phyloP scores from a whole-genome alignment of 768 basidiomycete species.

The Cystobasidiopsis lactophilus region DNA sequence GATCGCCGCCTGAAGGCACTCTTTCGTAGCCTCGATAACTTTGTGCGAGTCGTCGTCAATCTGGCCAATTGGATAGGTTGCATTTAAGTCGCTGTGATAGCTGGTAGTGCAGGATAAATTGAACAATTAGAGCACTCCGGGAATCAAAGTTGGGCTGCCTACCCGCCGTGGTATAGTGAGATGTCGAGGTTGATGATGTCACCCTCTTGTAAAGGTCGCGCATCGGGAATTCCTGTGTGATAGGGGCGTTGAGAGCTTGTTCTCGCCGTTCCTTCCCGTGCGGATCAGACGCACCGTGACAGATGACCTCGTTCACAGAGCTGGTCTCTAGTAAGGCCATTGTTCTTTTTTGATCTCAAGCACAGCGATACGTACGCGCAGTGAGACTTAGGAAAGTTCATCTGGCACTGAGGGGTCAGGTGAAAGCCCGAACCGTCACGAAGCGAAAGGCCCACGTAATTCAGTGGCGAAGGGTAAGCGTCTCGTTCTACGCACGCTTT shows the following conservation, averaged over 20 bases:
- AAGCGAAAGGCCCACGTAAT: slow-evolving; percentile 35
- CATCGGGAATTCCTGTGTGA: slow-evolving; percentile 17
- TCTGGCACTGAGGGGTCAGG: slow-evolving; percentile 12
- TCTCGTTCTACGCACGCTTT: slow-evolving; percentile 71
- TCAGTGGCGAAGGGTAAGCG: slow-evolving; percentile 81
- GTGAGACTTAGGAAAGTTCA: slow-evolving; percentile 76
- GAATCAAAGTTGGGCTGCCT: neutral
- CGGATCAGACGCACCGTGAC: slow-evolving; percentile 87
- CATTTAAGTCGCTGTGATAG: slow-evolving; percentile 52
- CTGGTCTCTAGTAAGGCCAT: slow-evolving; percentile 26
- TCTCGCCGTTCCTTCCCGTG: neutral
- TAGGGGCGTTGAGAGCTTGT: neutral
- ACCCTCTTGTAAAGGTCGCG: slow-evolving; percentile 54
- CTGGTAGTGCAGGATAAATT: too few relatives aligned
- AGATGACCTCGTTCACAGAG: slow-evolving; percentile 85
- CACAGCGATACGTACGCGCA: slow-evolving; percentile 50
- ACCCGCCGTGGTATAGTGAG: slow-evolving; percentile 52
- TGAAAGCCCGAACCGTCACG: too few relatives aligned
- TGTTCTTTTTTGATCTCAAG: neutral
- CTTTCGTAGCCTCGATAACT: slow-evolving; percentile 58
- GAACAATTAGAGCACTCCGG: neutral
- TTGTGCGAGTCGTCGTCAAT: slow-evolving; percentile 31
- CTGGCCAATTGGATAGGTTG: slow-evolving; percentile 48
- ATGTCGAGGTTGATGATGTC: slow-evolving; percentile 94
- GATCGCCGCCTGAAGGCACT: slow-evolving; percentile 72